Evolutionary conservation across 176 grass and related monocot genomes (phyloP), one percentile per base, ranked within the genome.

Genomic region (Pharus latifolius): DNA sequence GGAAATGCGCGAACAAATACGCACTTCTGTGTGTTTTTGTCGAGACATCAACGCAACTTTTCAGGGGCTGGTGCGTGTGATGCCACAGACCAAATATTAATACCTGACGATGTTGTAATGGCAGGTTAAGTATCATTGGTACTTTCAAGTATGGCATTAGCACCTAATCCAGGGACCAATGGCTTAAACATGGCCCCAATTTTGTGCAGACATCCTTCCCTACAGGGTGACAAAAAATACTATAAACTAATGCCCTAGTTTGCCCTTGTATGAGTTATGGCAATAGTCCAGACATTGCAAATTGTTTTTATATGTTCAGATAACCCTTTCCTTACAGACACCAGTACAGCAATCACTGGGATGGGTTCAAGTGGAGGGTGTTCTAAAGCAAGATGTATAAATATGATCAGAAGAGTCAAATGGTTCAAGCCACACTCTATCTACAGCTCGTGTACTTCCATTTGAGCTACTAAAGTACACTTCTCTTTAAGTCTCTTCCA

Each of bases 1-100:
- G 49, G 56, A 49, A 60, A 33, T 31, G 19, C 56, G 14, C 20
- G 43, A 74, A 62, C 62, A 59, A 46, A 68, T 49, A 26, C 63
- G 41, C 74, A n/a, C n/a, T 27, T 17, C 25, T 79, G 13, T 49
- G 5, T 31, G 49, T 10, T 23, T n/a, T 16, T 42, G 47, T 30
- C 13, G 67, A 31, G 74, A 84, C 67, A 73, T 7, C 7, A 31
- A 42, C 26, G 68, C 75, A 27, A 54, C 75, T 79, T 84, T 84
- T 35, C 75, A 61, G 69, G 75, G 26, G 60, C 2, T 3, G 46
- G 17, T 81, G 70, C 25, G 3, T 33, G 47, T 34, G 7, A 2
- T 45, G 34, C 80, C 55, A 47, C 42, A 71, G 52, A 65, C 67
- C 60, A 49, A 72, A 66, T 74, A 10, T n/a, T 4, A 40, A 18